Evolutionary conservation across 163 green algal species (phyloP), one percentile per base, ranked within the genome.

Genomic region (Chlamydomonas reinhardtii): DNA sequence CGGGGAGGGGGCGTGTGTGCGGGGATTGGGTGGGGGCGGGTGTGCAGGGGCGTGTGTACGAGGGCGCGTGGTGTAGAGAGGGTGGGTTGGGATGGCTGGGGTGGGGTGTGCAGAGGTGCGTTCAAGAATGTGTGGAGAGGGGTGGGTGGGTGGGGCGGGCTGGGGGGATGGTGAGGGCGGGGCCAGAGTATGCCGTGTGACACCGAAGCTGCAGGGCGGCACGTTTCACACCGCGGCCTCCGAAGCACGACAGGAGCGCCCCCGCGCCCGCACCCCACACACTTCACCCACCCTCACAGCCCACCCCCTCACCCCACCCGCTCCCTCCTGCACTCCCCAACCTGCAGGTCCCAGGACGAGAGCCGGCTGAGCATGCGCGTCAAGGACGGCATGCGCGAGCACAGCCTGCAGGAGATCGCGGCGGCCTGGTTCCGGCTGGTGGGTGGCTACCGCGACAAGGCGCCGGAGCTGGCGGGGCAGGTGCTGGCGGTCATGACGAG

Each of bases 351-450:
- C 52, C 89, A 93, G 37, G 95, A 96, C 62, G 94, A 96, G 73
- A 93, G 92, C 64, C 94, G 94, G 77, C 89, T 93, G 76, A 94
- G 83, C 77, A 98, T 97, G 94, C 89, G 94, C 59, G 91, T 98
- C 59, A 98, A 99, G 92, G 97, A 99, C 88, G 92, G 92, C 70
- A 99, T 99, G 97, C 93, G 97, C 6, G 96, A 98, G 79, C 88
- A 91, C 66, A 96, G 93, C 83, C 93, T 97, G 27, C 64, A 66
- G 0, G 93, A 94, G 35, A 87, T 97, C 31, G 90, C 92, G 4
- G 85, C 68, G 15, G 88, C 96, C 14, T 99, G 97, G 94, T 95
- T 92, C 83, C 73, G 89, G 17, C 84, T 99, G 74, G 90, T 97
- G 37, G 90, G 88, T 0, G 81, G 65, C 0, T 96, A 96, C 87